Evolutionary conservation across 2,329 filamentous ascomycete species (phyloP).

Genomic region (Biscogniauxia sp.): DNA sequence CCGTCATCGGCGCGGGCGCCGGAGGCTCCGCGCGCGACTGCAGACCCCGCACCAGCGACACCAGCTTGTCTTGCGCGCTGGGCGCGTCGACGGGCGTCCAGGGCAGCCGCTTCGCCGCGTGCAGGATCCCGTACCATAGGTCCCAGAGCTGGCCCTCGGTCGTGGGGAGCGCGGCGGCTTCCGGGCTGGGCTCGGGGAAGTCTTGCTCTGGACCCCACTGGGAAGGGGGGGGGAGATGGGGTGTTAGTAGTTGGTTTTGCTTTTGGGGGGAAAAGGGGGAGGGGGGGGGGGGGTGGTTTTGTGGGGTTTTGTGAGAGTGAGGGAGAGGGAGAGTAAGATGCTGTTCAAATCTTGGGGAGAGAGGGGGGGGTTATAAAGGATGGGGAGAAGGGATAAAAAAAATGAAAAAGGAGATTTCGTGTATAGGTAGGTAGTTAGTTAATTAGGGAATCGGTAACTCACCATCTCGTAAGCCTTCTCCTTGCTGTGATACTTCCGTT

Average conservation of each 20-base stretch:
- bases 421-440: too few species aligned
- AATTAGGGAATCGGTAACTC: not conserved
- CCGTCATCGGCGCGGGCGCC: constrained; percentile 1
- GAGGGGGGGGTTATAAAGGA: too few species aligned
- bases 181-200: constrained; percentile 4
- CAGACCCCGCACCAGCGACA: constrained; percentile 12
- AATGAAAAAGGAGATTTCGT: too few species aligned
- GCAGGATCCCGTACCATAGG: constrained; percentile 19
- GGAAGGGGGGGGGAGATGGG: not conserved
- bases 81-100: constrained; percentile 6
- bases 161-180: not conserved
- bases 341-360: too few species aligned
- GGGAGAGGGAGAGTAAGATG: too few species aligned
- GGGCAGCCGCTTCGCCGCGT: constrained; percentile 17
- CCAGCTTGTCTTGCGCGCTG: constrained; percentile 11
- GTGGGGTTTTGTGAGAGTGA: too few species aligned
- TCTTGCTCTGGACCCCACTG: constrained; percentile 14
- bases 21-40: constrained; percentile 15
- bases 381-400: too few species aligned
- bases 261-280: too few species aligned
- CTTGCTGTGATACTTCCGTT: not conserved
- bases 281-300: not conserved
- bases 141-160: constrained; percentile 18
- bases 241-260: not conserved
- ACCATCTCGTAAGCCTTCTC: constrained; percentile 11